phyloP scores from a whole-genome alignment of 148 eudicot species.

The Nepenthes mirabilis region DNA sequence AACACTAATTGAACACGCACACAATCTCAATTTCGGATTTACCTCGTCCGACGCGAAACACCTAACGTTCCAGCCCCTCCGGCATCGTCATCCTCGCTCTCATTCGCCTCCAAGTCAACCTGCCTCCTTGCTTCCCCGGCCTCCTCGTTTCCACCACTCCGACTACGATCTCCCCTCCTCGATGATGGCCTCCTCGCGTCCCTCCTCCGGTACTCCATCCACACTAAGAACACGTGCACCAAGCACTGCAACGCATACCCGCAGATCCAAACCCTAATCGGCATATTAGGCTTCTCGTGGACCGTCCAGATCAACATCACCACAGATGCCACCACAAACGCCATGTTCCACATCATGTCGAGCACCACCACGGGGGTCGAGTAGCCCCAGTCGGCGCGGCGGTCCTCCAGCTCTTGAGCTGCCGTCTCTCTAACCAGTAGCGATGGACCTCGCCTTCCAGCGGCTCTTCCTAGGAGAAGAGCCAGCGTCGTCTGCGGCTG shows the following conservation, averaged over 20 bases:
- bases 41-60: conserved; percentile 37
- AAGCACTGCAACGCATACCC: conserved; percentile 73
- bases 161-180: conserved; percentile 16
- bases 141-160: conserved; percentile 1
- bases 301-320: conserved; percentile 42
- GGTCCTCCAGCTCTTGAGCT: conserved; percentile 73
- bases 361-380: conserved; percentile 84
- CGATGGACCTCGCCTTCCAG: conserved; percentile 66
- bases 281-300: conserved; percentile 50
- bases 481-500: conserved; percentile 31
- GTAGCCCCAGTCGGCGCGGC: conserved; percentile 95
- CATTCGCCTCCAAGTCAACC: background rate
- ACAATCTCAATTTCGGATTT: background rate
- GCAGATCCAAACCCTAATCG: conserved; percentile 86
- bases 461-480: conserved; percentile 44
- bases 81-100: background rate
- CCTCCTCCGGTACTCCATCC: conserved; percentile 63
- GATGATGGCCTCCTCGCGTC: background rate
- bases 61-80: conserved; percentile 25
- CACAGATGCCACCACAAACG: conserved; percentile 50
- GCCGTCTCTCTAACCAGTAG: conserved; percentile 82
- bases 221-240: conserved; percentile 70
- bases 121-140: conserved; percentile 8
- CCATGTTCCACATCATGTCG: conserved; percentile 70
- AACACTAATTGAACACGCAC: background rate